Percentiles rank a stretch among this genome's conserved stretches.
These are phyloP conservation scores for Akanthomyces uredinophilus DNA, from an alignment of 2,329 filamentous ascomycete genomes.

Conservation along the genomic window DNA sequence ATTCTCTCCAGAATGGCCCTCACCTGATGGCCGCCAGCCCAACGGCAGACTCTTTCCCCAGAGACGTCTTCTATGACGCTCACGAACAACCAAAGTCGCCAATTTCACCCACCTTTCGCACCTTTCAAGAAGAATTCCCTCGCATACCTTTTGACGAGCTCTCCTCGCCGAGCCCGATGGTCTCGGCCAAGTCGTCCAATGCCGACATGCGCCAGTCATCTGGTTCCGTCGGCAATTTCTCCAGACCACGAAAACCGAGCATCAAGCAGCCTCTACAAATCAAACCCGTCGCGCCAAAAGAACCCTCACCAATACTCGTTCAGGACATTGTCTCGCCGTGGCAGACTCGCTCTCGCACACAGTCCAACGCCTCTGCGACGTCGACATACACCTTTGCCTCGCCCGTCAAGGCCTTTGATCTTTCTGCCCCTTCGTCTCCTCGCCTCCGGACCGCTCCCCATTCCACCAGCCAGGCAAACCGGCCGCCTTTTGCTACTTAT, in stretches of 20 bases:
- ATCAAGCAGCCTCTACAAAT: slow-evolving; percentile 34
- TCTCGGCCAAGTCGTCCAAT: slow-evolving; percentile 29
- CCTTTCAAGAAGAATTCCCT: slow-evolving; percentile 8
- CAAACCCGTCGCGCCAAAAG: background rate
- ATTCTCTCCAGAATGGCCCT: slow-evolving; percentile 27
- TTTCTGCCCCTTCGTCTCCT: slow-evolving; percentile 8
- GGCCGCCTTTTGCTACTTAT: slow-evolving; percentile 24
- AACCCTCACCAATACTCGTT: background rate
- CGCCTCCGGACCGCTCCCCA: slow-evolving; percentile 12
- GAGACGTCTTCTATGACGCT: slow-evolving; percentile 7
- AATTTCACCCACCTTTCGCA: background rate
- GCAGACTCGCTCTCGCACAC: slow-evolving; percentile 38
- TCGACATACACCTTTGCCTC: slow-evolving; percentile 44
- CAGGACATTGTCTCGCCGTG: slow-evolving; percentile 28
- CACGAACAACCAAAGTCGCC: background rate
- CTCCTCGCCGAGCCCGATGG: slow-evolving; percentile 25
- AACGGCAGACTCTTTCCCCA: slow-evolving; percentile 4
- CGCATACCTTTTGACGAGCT: slow-evolving; percentile 7
- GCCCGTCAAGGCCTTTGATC: slow-evolving; percentile 19
- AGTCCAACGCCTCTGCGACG: slow-evolving; percentile 43
- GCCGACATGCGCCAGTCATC: slow-evolving; percentile 33
- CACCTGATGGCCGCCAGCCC: slow-evolving; percentile 10
- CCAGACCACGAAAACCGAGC: slow-evolving; percentile 52
- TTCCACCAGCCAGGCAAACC: slow-evolving; percentile 20
- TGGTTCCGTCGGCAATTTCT: slow-evolving; percentile 50